Conservation (phyloP, 2,329 filamentous ascomycete species). For the Fusarium sambucinum region DNA sequence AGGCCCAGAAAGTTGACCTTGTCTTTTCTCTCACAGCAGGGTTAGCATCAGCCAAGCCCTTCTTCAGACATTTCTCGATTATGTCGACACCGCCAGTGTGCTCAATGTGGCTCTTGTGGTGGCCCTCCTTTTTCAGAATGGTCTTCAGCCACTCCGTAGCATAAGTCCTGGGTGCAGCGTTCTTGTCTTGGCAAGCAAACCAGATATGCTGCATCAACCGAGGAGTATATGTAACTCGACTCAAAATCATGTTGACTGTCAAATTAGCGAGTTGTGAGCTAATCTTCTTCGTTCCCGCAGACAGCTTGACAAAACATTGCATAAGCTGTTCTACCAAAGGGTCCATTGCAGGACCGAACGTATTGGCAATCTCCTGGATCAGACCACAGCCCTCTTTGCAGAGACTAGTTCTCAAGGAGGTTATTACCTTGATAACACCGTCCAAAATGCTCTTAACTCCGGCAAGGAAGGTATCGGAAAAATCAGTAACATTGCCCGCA, state of each 20-base stretch:
- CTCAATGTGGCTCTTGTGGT: constrained; percentile 85
- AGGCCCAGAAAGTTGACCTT: constrained; percentile 88
- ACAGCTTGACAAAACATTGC: constrained; percentile 90
- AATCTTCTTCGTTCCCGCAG: constrained; percentile 92
- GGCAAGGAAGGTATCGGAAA: constrained; percentile 75
- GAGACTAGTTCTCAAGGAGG: constrained; percentile 87
- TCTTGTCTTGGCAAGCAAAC: constrained; percentile 89
- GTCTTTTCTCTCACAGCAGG: constrained; percentile 89
- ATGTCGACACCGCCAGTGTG: constrained; percentile 85
- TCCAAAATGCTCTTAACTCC: constrained; percentile 82
- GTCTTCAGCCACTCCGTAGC: constrained; percentile 87
- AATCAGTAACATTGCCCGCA: constrained; percentile 87
- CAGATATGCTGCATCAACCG: constrained; percentile 89
- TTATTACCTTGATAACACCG: constrained; percentile 87
- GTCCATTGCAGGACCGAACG: constrained; percentile 82
- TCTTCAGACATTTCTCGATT: constrained; percentile 89
- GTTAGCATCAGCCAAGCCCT: constrained; percentile 89
- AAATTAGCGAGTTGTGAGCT: constrained; percentile 83
- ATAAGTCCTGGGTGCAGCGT: constrained; percentile 85
- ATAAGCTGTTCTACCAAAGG: constrained; percentile 90
- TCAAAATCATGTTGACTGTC: constrained; percentile 84
- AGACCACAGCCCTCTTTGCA: constrained; percentile 87
- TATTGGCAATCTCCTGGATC: constrained; percentile 85
- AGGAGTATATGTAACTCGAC: constrained; percentile 80
- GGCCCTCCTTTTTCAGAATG: constrained; percentile 79